phyloP scores from a whole-genome alignment of 139 green algal species.

The Chlamydomonas schloesseri region DNA sequence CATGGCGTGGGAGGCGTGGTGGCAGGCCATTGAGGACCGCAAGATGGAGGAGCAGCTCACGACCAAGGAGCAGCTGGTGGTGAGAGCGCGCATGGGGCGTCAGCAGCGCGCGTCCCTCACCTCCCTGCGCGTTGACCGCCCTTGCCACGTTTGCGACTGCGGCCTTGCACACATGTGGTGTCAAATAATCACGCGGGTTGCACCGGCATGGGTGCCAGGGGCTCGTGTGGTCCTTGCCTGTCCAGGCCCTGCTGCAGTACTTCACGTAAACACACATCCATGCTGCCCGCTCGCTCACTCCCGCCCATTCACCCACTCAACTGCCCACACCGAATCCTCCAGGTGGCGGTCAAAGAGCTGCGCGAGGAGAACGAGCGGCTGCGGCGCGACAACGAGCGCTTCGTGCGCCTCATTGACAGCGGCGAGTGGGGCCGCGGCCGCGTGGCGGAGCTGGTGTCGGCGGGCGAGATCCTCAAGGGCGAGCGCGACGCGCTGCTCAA shows the following conservation, averaged over 20 bases:
- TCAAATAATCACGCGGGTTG: too few relatives aligned
- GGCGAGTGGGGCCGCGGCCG: constrained; percentile 87
- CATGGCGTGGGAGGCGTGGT: constrained; percentile 60
- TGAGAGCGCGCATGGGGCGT: background rate
- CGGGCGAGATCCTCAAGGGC: constrained; percentile 78
- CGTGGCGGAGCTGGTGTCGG: constrained; percentile 67
- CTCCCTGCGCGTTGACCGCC: too few relatives aligned
- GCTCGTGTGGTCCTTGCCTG: too few relatives aligned
- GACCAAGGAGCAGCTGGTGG: constrained; percentile 66
- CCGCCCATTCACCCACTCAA: too few relatives aligned
- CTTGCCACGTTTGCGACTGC: background rate
- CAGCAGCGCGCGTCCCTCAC: too few relatives aligned
- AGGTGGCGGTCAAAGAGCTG: constrained; percentile 60
- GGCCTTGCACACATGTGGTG: too few relatives aligned
- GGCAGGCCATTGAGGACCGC: constrained; percentile 41
- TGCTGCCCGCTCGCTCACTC: too few relatives aligned
- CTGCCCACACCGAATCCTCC: too few relatives aligned
- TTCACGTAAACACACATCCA: too few relatives aligned
- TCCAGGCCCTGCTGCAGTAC: too few relatives aligned
- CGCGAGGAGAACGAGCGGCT: constrained; percentile 84
- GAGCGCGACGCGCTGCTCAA: constrained; percentile 87
- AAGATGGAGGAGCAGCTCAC: constrained; percentile 55
- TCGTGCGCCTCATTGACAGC: constrained; percentile 89
- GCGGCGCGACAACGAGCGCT: constrained; percentile 86
- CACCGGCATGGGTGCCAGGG: too few relatives aligned